phyloP scores from a whole-genome alignment of 1,139 yeast species.

The Lodderomyces margitis region DNA sequence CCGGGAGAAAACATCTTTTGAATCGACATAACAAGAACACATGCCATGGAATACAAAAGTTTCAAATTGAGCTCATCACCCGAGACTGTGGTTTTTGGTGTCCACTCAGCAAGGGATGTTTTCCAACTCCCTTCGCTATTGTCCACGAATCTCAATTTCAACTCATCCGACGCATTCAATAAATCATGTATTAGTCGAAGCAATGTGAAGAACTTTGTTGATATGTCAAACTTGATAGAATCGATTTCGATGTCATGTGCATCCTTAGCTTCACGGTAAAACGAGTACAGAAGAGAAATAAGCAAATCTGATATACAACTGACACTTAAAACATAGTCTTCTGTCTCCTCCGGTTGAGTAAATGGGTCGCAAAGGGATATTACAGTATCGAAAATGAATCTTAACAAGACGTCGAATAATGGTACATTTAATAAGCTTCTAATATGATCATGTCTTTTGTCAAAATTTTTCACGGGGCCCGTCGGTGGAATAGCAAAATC shows the following conservation, averaged over 20 bases:
- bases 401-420: conserved; percentile 17
- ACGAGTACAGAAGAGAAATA: conserved; percentile 36
- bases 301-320: conserved; percentile 53
- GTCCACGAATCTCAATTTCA: conserved; percentile 39
- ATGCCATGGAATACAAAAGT: conserved; percentile 50
- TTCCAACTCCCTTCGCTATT: conserved; percentile 46
- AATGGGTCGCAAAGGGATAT: conserved; percentile 60
- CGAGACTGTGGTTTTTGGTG: conserved; percentile 42
- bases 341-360: conserved; percentile 68
- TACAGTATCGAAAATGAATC: conserved; percentile 27
- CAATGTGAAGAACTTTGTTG: conserved; percentile 39
- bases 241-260: conserved; percentile 13
- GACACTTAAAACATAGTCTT: conserved; percentile 49
- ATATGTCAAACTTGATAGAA: conserved; percentile 38
- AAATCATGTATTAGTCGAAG: conserved; percentile 38
- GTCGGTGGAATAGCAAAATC: conserved; percentile 25
- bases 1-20: conserved; percentile 46
- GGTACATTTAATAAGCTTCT: conserved; percentile 20
- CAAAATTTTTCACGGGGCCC: conserved; percentile 17
- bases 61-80: conserved; percentile 33
- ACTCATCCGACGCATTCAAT: conserved; percentile 49
- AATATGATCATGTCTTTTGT: conserved; percentile 23
- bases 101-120: conserved; percentile 48
- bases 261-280: conserved; percentile 3
- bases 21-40: conserved; percentile 50